Evolutionary conservation across 345 rosid genomes (phyloP).

Genomic region (Nasturtium officinale): DNA sequence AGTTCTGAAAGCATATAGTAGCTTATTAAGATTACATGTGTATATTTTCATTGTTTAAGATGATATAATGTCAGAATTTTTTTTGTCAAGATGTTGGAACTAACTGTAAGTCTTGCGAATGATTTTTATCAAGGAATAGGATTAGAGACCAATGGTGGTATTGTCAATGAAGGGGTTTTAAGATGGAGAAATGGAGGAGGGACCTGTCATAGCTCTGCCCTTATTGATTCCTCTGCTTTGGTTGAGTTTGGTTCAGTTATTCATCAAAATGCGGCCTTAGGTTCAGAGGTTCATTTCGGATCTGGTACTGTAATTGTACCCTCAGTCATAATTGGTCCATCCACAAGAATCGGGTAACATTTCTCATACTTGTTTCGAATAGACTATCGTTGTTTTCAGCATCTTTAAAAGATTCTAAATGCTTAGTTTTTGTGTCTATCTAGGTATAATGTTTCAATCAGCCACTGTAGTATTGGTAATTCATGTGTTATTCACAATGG

Average conservation of each 20-base stretch:
- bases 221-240: constrained; percentile 53
- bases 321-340: constrained; percentile 53
- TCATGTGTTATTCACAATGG: constrained; percentile 75
- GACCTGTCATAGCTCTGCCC: constrained; percentile 56
- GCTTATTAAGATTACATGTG: too few relatives aligned
- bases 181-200: constrained; percentile 74
- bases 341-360: constrained; percentile 56
- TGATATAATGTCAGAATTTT: constrained; percentile 8
- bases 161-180: constrained; percentile 38
- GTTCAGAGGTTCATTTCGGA: constrained; percentile 59
- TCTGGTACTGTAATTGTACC: constrained; percentile 75
- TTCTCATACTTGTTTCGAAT: not conserved
- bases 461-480: constrained; percentile 66
- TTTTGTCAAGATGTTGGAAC: not conserved
- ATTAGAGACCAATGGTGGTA: constrained; percentile 35
- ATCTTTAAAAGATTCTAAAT: not conserved
- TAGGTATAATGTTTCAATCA: constrained; percentile 69
- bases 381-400: not conserved
- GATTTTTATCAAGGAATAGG: constrained; percentile 36
- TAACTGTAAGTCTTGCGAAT: not conserved
- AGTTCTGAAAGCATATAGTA: too few relatives aligned
- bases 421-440: not conserved
- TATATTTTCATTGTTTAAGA: too few relatives aligned
- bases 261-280: constrained; percentile 56
- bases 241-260: constrained; percentile 65